A percentile compares a stretch with the other conserved stretches of the same genome.
phyloP scores from a whole-genome alignment of 768 basidiomycete species.

The Lactarius indigo region DNA sequence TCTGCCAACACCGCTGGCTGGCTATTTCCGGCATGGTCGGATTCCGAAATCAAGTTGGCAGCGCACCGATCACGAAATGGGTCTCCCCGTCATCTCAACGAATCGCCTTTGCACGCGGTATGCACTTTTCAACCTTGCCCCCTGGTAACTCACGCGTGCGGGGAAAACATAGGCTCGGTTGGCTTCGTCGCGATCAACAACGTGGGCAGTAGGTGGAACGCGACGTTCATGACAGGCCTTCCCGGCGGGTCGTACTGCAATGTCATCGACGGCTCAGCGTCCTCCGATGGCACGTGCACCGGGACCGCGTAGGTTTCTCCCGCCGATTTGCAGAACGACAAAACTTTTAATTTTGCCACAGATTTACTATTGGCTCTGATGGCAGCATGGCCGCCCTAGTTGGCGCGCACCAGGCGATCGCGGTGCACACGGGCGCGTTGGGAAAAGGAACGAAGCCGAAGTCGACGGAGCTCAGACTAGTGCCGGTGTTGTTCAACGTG shows the following conservation, averaged over 20 bases:
- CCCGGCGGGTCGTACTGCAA: slow-evolving; percentile 62
- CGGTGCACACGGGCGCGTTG: slow-evolving; percentile 26
- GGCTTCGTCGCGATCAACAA: slow-evolving; percentile 72
- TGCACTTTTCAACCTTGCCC: background rate
- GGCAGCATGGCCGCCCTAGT: slow-evolving; percentile 29
- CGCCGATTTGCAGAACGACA: background rate
- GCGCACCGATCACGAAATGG: slow-evolving; percentile 51
- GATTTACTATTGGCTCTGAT: slow-evolving; percentile 21
- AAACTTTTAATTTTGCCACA: background rate
- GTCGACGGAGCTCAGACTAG: background rate
- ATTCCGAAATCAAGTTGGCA: slow-evolving; percentile 57
- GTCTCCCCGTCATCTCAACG: slow-evolving; percentile 52
- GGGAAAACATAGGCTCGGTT: slow-evolving; percentile 38
- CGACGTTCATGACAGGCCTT: slow-evolving; percentile 56
- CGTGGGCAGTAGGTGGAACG: slow-evolving; percentile 49
- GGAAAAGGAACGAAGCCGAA: slow-evolving; percentile 2
- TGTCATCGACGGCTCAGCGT: slow-evolving; percentile 49
- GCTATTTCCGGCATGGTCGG: slow-evolving; percentile 58
- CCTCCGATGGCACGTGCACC: slow-evolving; percentile 41
- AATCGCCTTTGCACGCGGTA: slow-evolving; percentile 66
- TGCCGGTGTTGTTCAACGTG: slow-evolving; percentile 39
- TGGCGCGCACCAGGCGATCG: slow-evolving; percentile 29
- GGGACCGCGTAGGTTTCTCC: slow-evolving; percentile 41
- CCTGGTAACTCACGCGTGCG: background rate
- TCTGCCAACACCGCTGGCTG: slow-evolving; percentile 61